A percentile compares a stretch with the other conserved stretches of the same genome.
phyloP scores from a whole-genome alignment of 2,329 filamentous ascomycete species.

The Curvularia verruculosa region DNA sequence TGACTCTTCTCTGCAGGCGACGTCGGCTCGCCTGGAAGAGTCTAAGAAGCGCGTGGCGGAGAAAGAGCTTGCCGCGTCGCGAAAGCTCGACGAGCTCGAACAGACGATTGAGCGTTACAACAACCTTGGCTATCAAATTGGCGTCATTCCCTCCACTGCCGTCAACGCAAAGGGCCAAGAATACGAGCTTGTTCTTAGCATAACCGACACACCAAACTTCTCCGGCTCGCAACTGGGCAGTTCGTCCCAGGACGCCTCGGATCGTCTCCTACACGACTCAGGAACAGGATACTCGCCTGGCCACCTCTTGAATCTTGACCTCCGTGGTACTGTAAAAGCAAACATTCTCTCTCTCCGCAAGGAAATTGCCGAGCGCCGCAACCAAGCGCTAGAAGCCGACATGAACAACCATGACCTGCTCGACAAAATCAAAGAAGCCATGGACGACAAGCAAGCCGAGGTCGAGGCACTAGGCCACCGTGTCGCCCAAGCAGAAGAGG shows the following conservation, averaged over 20 bases:
- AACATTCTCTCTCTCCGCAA: slow-evolving; percentile 80
- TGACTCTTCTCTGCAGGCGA: slow-evolving; percentile 84
- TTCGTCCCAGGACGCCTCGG: slow-evolving; percentile 58
- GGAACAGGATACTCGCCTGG: slow-evolving; percentile 88
- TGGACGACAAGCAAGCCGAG: slow-evolving; percentile 92
- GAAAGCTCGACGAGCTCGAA: slow-evolving; percentile 90
- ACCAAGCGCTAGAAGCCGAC: slow-evolving; percentile 82
- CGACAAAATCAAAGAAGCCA: slow-evolving; percentile 93
- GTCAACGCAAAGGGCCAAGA: slow-evolving; percentile 83
- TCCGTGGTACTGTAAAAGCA: slow-evolving; percentile 80
- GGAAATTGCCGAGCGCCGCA: slow-evolving; percentile 88
- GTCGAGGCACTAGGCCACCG: slow-evolving; percentile 90
- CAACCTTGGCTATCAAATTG: slow-evolving; percentile 90
- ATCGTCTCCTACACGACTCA: slow-evolving; percentile 81
- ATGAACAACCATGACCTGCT: slow-evolving; percentile 94
- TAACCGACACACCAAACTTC: slow-evolving; percentile 80
- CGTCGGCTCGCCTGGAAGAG: slow-evolving; percentile 78
- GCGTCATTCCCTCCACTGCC: slow-evolving; percentile 82
- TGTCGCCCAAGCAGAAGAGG: slow-evolving; percentile 85
- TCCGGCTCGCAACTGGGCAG: slow-evolving; percentile 57
- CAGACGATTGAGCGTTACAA: slow-evolving; percentile 90
- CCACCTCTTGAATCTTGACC: slow-evolving; percentile 86
- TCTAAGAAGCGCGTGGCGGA: slow-evolving; percentile 81
- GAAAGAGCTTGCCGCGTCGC: slow-evolving; percentile 85
- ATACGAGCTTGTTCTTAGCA: slow-evolving; percentile 83